Percentiles rank a stretch among this genome's conserved stretches.
phyloP scores from a whole-genome alignment of 129 eudicot species.

The Silybum marianum region DNA sequence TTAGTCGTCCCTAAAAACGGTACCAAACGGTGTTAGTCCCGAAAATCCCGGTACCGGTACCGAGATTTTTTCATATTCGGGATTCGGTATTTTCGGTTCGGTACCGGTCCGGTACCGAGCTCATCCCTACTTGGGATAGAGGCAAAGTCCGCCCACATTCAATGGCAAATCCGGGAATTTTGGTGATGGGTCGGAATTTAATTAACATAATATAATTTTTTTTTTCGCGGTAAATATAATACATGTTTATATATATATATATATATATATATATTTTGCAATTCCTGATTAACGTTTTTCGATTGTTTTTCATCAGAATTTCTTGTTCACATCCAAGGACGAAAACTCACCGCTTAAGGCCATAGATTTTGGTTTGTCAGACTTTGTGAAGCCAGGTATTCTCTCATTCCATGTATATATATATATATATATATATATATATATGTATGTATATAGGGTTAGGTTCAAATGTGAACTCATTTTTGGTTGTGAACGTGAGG shows the following conservation, averaged over 20 bases:
- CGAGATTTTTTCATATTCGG: no score
- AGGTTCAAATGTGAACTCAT: no score
- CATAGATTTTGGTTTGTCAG: constrained; percentile 95
- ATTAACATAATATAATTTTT: no score
- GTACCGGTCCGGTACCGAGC: no score
- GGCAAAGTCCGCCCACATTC: background rate
- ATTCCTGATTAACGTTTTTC: constrained; percentile 1
- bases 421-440: background rate
- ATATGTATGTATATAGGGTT: no score
- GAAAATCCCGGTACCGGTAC: no score
- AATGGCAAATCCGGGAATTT: background rate
- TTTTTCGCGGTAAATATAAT: background rate
- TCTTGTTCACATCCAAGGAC: constrained; percentile 81
- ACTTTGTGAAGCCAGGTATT: constrained; percentile 88
- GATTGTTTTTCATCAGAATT: constrained; percentile 69
- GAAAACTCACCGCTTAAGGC: constrained; percentile 83
- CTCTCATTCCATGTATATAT: constrained; percentile 3
- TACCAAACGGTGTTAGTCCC: no score
- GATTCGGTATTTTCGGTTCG: no score
- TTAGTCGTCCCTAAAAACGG: no score
- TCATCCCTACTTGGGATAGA: background rate
- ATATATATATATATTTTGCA: no score
- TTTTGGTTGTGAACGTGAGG: no score
- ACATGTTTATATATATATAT: no score
- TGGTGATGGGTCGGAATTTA: background rate